Evolutionary conservation across 495 filamentous ascomycete species (phyloP), one percentile per base, ranked within the genome.

Genomic region (Podospora bellae-mahoneyi): DNA sequence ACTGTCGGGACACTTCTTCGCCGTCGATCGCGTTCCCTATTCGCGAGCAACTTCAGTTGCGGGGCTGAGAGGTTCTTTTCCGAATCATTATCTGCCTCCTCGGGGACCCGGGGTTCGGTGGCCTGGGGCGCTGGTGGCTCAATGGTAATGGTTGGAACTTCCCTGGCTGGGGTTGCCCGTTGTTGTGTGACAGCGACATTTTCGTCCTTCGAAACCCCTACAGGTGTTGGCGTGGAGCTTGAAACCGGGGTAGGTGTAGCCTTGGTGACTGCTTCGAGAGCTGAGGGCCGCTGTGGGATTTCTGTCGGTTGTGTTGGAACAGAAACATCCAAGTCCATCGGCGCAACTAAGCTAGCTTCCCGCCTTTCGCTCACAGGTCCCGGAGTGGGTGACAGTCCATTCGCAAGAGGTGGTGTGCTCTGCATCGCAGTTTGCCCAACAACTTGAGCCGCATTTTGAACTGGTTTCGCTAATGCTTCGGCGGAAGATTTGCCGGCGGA

Each of bases 1-100:
- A 96, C 92, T 0, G 91, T 91, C 2, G 92, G 91, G 7, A 89
- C 80, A 68, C 89, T 89, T 67, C 80, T 87, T 73, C 86, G 85
- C 57, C 88, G 85, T 72, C 84, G 89, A 58, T 87, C 84, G 62
- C 87, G 88, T 9, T 80, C 81, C 73, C 86, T 88, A 68, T 84
- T 84, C 66, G 81, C 83, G 48, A 88, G 80, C 20, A 85, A 81
- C 68, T 74, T 74, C n/a, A 84, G 78, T 63, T 83, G 81, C 15
- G 69, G 66, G 9, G 65, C 64, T 1, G 83, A 78, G 57, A 84
- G 74, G 20, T 81, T 13, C 19, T 69, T 81, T 64, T 55, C 16
- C 39, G 69, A 34, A 7, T 26, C 23, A 19, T 71, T 64, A 20
- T 68, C 69, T 63, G 61, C 32, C 19, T 18, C 61, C 5, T 58